Base-by-base conservation (phyloP, 1,139 yeast genomes). In the Yamadazyma sp. region DNA sequence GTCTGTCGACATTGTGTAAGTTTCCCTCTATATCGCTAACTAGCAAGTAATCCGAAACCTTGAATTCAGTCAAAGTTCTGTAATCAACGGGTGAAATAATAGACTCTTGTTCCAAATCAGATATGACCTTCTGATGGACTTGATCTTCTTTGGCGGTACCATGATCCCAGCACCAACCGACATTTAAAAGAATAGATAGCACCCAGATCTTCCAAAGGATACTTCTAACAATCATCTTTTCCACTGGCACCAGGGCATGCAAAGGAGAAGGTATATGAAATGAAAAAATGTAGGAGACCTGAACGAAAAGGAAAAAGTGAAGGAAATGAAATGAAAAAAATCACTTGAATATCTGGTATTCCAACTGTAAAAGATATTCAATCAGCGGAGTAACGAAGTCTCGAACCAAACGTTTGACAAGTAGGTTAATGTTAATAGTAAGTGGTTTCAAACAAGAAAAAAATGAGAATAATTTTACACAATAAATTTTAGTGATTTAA, bases 21-120 rank as follows among this genome's bases (percentile, higher is more conserved):
- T 86, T 82, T 1, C 98, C 98, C 52, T 92, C 97, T 2, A 90
- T 76, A 50, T 92, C 95, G 20, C 95, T 81, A 1, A 87, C 79
- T 13, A 90, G 61, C 2, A 89, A 59, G 18, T 84, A 56, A 48
- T 82, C 80, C 1, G 85, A 71, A 18, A 88, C 65, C 25, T 65
- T 60, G 70, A 83, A 83, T 44, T 81, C 83, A 14, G 61, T 61
- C 15, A 81, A 62, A 7, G 71, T 61, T 39, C 77, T 50, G 10
- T 59, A 46, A 37, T 67, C 68, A n/a, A 68, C 28, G 3, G 35
- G 30, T 43, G 4, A 12, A 10, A 26, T 18, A 8, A 6, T 9
- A 5, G 29, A 15, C 12, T 15, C 15, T 12, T 27, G 7, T 6
- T 27, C 12, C 20, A 27, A 14, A 9, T 27, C 29, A 9, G 14